Base-by-base conservation (phyloP, 805 yeast genomes). In the Spathaspora hagerdaliae region DNA sequence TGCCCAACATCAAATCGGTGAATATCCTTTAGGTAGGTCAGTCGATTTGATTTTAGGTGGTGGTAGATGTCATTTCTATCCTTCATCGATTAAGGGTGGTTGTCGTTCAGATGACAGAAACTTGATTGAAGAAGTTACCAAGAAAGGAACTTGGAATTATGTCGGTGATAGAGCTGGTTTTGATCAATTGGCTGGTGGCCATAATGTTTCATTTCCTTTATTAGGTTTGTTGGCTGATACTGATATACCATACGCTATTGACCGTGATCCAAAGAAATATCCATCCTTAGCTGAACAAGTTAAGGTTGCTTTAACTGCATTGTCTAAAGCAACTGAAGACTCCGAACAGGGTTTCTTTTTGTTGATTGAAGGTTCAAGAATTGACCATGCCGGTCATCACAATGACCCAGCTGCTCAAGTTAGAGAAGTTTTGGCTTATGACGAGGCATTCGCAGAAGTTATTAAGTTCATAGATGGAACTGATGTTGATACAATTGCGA, bases 321-420 rank as follows among this genome's bases (percentile, higher is more conserved):
- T 90, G 52, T 67, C 77, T 2, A 69, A 78, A 46, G 91, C 91
- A 19, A 77, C 95, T 1, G 66, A 76, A 51, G 76, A 87, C 53
- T 77, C 87, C 2, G 94, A 88, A 14, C 66, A 85, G 52, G 97
- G 97, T 0, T 90, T 91, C 64, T 90, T 91, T 69, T 64, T 91
- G 47, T 62, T 91, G 63, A 80, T 91, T 43, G 97, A 91, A 71
- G 97, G 97, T 14, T 87, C 96, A 6, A 78, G 97, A 63, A 90
- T 91, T 57, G 97, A 91, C 66, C 97, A 90, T 60, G 96, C 96
- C 6, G 97, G 97, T 38, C 97, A 91, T 67, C 83, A 78, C 56
- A 90, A 91, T 59, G 97, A 91, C 62, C 92, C 97, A 9, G 92
- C 92, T 6, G 96, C 96, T 7, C 96, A 90, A 68, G 96, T 87